These are phyloP conservation scores for Crucihimalaya himalaica DNA, from an alignment of 345 rosid species.

Conservation along the genomic window DNA sequence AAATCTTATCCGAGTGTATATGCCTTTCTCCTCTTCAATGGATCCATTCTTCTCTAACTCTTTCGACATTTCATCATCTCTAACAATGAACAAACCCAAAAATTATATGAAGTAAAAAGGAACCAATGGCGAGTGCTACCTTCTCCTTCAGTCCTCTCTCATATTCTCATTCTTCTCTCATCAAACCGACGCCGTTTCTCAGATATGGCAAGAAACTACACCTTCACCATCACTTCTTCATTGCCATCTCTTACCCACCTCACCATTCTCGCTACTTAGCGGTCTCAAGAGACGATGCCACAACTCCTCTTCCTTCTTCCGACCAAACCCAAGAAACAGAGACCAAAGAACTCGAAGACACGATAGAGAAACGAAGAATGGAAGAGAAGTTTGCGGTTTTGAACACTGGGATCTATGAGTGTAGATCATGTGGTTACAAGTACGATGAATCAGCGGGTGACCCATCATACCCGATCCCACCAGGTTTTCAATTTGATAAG, in stretches of 20 bases:
- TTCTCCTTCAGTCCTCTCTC: constrained; percentile 62
- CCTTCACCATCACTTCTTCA: constrained; percentile 13
- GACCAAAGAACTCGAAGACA: constrained; percentile 22
- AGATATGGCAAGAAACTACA: constrained; percentile 30
- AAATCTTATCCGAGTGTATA: constrained; percentile 37
- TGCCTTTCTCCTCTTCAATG: constrained; percentile 24
- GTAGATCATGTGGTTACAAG: constrained; percentile 90
- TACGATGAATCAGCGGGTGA: constrained; percentile 92
- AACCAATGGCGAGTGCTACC: constrained; percentile 66
- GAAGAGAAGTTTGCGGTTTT: constrained; percentile 94
- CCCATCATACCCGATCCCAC: constrained; percentile 83
- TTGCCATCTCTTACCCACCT: constrained; percentile 26
- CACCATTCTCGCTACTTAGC: constrained; percentile 52
- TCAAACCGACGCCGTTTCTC: constrained; percentile 36
- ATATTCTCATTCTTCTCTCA: constrained; percentile 19
- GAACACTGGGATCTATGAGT: constrained; percentile 94
- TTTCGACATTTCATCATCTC: constrained; percentile 20
- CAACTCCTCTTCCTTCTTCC: constrained; percentile 36
- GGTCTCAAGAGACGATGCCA: constrained; percentile 75
- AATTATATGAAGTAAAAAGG: not conserved
- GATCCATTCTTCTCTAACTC: not conserved
- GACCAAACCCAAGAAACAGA: constrained; percentile 25
- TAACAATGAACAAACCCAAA: constrained; percentile 24
- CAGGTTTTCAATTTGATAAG: constrained; percentile 77
- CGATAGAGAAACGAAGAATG: constrained; percentile 44